Base-by-base conservation (phyloP, 129 eudicot genomes). In the Chrysanthemum makinoi region DNA sequence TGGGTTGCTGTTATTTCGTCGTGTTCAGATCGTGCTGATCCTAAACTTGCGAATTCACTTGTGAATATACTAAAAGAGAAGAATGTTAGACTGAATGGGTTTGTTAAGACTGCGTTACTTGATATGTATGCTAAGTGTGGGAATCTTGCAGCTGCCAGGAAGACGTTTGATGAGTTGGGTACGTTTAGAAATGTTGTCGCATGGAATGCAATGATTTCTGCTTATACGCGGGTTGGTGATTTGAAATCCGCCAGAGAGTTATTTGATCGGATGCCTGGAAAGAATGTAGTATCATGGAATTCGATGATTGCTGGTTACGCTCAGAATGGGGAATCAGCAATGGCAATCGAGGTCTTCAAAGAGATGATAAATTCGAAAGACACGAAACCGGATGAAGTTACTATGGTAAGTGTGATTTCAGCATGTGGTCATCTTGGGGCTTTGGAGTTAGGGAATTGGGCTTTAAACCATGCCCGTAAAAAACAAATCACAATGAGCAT, bases 361-460 rank as follows among this genome's bases (percentile, higher is more conserved):
- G 83, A 84, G 57, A 84, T 91, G 89, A 61, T 83, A 13, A 64
- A 10, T 2, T 72, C 18, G 16, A 63, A 80, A 3, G 64, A 72
- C 39, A 19, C 73, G 15, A 80, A 73, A 69, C 93, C 96, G 13
- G 93, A 91, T 76, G 96, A 88, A 72, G 90, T 91, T 62, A 91
- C 97, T 18, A 75, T 85, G 87, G 82, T 72, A 7, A 88, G 94
- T 83, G 96, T 86, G 56, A 77, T 86, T 46, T 91, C 97, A 51
- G 91, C 97, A 19, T 91, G 96, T 83, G 94, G 94, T 1, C 89
- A 91, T 86, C 70, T 91, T 19, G 97, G 97, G 30, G 94, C 96
- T 6, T 48, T 91, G 75, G 96, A 83, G 77, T 79, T 86, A n/a
- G 96, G 96, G 11, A 88, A 79, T 22, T 84, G 87, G 87, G 85